A percentile compares a stretch with the other conserved stretches of the same genome.
phyloP scores from a whole-genome alignment of 345 rosid species.

The Euphorbia pulcherrima region DNA sequence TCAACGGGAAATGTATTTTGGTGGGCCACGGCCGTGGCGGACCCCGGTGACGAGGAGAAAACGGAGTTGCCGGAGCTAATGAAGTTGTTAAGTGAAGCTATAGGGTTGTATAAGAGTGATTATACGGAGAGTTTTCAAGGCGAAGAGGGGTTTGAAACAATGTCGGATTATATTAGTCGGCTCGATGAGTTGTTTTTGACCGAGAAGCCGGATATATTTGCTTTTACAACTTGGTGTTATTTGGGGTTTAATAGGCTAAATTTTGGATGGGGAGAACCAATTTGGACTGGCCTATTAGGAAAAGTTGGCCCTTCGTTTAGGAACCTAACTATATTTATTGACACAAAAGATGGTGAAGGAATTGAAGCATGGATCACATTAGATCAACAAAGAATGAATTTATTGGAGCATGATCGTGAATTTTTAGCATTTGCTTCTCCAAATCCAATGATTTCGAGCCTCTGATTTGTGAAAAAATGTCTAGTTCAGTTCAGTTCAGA shows the following conservation, averaged over 20 bases:
- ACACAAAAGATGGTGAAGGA: slow-evolving; percentile 10
- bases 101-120: slow-evolving; percentile 11
- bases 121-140: slow-evolving; percentile 19
- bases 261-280: slow-evolving; percentile 24
- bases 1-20: neutral
- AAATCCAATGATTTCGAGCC: slow-evolving; percentile 18
- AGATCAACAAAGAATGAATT: slow-evolving; percentile 10
- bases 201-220: slow-evolving; percentile 23
- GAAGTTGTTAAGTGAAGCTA: slow-evolving; percentile 9
- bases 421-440: slow-evolving; percentile 25
- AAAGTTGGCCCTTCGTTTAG: slow-evolving; percentile 11
- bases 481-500: too few species aligned
- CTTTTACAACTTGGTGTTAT: slow-evolving; percentile 20
- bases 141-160: slow-evolving; percentile 11
- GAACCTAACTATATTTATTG: slow-evolving; percentile 16
- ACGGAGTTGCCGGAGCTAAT: slow-evolving; percentile 7
- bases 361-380: slow-evolving; percentile 26
- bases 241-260: slow-evolving; percentile 10
- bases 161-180: slow-evolving; percentile 10
- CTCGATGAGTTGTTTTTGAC: neutral
- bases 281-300: slow-evolving; percentile 2
- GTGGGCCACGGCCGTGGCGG: slow-evolving; percentile 13
- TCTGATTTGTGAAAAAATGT: neutral
- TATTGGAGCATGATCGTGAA: slow-evolving; percentile 13
- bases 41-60: neutral